Percentiles rank a stretch among this genome's conserved stretches.
phyloP scores from a whole-genome alignment of 106 monocot genomes.

The Iris macrosiphon region DNA sequence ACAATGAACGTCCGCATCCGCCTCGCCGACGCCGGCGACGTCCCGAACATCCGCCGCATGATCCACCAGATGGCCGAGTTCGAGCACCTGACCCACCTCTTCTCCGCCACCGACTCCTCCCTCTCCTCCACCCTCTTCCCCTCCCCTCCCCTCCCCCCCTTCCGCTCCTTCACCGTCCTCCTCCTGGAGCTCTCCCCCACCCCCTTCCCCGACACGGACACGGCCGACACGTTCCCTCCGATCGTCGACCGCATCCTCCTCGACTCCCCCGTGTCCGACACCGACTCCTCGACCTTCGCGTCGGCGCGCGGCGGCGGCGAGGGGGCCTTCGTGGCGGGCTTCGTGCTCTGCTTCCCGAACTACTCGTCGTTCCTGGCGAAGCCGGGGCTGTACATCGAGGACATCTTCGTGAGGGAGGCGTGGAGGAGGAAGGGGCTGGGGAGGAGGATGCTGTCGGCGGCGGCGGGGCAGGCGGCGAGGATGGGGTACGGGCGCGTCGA shows the following conservation, averaged over 20 bases:
- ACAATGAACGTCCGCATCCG: constrained; percentile 49
- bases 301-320: constrained; percentile 22
- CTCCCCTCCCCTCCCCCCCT: constrained; percentile 37
- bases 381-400: constrained; percentile 81
- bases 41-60: constrained; percentile 69
- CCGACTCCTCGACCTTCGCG: constrained; percentile 35
- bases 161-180: constrained; percentile 88
- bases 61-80: constrained; percentile 88
- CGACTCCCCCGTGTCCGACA: constrained; percentile 26
- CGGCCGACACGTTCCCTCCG: constrained; percentile 12
- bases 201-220: constrained; percentile 9
- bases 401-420: constrained; percentile 71
- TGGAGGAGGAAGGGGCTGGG: constrained; percentile 78
- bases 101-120: constrained; percentile 74
- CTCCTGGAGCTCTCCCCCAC: constrained; percentile 62
- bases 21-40: constrained; percentile 52
- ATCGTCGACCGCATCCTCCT: constrained; percentile 34
- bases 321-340: constrained; percentile 46
- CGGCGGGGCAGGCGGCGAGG: constrained; percentile 61
- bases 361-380: constrained; percentile 73
- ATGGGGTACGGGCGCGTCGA: constrained; percentile 81
- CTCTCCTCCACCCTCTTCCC: constrained; percentile 88
- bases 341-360: constrained; percentile 86
- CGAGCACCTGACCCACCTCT: constrained; percentile 71
- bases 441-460: constrained; percentile 73